Conservation (phyloP, 2,329 filamentous ascomycete genomes). For the Zasmidium angulare region DNA sequence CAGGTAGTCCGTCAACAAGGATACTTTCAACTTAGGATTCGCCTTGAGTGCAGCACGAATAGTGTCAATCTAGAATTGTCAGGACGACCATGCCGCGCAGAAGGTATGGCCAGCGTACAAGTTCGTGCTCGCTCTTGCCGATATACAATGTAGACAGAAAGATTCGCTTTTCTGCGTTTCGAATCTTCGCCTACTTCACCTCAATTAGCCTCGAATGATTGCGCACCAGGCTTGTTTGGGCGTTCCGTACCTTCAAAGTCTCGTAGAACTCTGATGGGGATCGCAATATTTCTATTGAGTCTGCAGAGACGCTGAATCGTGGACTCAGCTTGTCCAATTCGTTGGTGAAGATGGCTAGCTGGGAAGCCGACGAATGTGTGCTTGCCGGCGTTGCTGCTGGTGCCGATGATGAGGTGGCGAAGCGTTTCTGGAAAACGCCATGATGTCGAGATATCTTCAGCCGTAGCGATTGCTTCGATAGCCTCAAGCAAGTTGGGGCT, state of each 20-base stretch:
- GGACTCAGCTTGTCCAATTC: slow-evolving; percentile 89
- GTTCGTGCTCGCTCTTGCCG: slow-evolving; percentile 85
- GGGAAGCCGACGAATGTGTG: slow-evolving; percentile 44
- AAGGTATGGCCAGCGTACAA: slow-evolving; percentile 51
- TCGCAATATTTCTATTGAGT: slow-evolving; percentile 75
- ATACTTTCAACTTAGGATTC: slow-evolving; percentile 77
- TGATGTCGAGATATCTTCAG: slow-evolving; percentile 4
- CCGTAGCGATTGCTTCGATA: slow-evolving; percentile 8
- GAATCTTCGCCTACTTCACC: slow-evolving; percentile 69
- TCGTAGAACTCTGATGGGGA: slow-evolving; percentile 89
- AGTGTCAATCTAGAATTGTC: slow-evolving; percentile 62
- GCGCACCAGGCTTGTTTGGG: background rate
- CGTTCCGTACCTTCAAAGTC: slow-evolving; percentile 70
- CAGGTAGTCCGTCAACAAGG: slow-evolving; percentile 86
- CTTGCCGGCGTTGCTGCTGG: slow-evolving; percentile 19
- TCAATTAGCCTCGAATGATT: slow-evolving; percentile 15
- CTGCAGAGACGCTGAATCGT: slow-evolving; percentile 81
- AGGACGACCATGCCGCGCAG: background rate
- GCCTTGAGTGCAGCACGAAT: slow-evolving; percentile 70
- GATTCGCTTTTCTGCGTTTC: slow-evolving; percentile 72
- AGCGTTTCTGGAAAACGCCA: slow-evolving; percentile 23
- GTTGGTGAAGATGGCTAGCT: slow-evolving; percentile 60
- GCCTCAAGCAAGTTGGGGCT: slow-evolving; percentile 26
- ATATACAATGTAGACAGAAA: slow-evolving; percentile 98
- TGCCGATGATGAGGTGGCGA: slow-evolving; percentile 25